Evolutionary conservation across 2,329 filamentous ascomycete species (phyloP).

Genomic region (Hypoxylon sp.): DNA sequence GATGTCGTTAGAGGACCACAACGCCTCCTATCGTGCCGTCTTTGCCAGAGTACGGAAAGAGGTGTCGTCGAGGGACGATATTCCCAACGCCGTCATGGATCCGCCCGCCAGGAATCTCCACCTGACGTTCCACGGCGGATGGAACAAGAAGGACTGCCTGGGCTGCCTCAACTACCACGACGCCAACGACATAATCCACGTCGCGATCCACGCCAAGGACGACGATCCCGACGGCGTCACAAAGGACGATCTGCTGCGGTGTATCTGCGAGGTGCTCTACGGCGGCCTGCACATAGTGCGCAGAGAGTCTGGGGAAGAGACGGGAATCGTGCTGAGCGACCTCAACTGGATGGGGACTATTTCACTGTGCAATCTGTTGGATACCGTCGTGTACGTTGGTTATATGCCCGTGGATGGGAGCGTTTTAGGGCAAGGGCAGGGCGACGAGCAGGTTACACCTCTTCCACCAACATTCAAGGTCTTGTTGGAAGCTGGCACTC

Average conservation of each 20-base stretch:
- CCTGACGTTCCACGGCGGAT: conserved; percentile 4
- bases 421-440: not conserved
- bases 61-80: conserved; percentile 3
- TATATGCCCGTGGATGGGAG: not conserved
- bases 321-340: not conserved
- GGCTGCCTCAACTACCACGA: conserved; percentile 3
- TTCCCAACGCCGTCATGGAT: conserved; percentile 13
- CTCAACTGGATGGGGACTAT: conserved; percentile 4
- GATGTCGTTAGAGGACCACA: conserved; percentile 4
- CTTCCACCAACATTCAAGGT: not conserved
- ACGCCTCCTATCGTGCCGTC: not conserved
- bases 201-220: conserved; percentile 4
- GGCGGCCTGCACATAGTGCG: not conserved
- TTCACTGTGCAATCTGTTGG: not conserved
- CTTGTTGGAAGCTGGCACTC: not conserved
- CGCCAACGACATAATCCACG: conserved; percentile 2
- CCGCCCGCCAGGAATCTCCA: not conserved
- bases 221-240: conserved; percentile 15
- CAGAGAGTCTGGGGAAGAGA: not conserved
- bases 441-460: not conserved
- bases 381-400: conserved; percentile 14
- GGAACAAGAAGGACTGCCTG: not conserved
- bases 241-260: conserved; percentile 8
- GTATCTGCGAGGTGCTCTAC: conserved; percentile 7
- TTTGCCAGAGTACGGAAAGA: conserved; percentile 3